Conservation (phyloP, 306 rosid genomes). For the Canavalia ensiformis region DNA sequence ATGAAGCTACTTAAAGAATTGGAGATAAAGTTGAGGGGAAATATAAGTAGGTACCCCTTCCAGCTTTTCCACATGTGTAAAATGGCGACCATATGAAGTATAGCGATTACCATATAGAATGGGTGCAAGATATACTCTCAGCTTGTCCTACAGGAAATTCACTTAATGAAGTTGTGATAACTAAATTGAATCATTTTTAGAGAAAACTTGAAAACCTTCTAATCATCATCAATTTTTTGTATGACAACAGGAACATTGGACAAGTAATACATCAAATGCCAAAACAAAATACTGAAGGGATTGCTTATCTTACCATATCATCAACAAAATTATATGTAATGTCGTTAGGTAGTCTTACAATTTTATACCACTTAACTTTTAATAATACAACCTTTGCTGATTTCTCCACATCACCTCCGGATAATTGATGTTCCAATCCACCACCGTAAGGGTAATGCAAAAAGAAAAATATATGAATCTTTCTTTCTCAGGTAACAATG, state of each 20-base stretch:
- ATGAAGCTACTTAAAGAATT: background rate
- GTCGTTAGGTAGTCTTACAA: background rate
- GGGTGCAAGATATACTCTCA: constrained; percentile 26
- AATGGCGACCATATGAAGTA: constrained; percentile 10
- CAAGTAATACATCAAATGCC: constrained; percentile 4
- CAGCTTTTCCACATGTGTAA: constrained; percentile 14
- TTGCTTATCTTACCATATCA: background rate
- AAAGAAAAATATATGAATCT: background rate
- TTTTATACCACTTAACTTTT: background rate
- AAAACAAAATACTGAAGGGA: background rate
- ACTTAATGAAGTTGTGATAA: constrained; percentile 31
- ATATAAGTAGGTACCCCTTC: constrained; percentile 45
- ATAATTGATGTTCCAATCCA: background rate
- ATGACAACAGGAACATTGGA: background rate
- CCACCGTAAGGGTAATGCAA: background rate
- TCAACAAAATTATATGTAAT: background rate
- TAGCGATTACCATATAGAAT: background rate
- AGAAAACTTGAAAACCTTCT: background rate
- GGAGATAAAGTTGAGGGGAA: constrained; percentile 33
- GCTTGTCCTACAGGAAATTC: constrained; percentile 23
- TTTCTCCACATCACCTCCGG: background rate
- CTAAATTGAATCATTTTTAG: background rate
- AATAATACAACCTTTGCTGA: background rate
- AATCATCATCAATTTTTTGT: background rate
- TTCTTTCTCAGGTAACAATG: background rate